phyloP scores from a whole-genome alignment of 2,329 filamentous ascomycete genomes.

The Byssoonygena ceratinophila region DNA sequence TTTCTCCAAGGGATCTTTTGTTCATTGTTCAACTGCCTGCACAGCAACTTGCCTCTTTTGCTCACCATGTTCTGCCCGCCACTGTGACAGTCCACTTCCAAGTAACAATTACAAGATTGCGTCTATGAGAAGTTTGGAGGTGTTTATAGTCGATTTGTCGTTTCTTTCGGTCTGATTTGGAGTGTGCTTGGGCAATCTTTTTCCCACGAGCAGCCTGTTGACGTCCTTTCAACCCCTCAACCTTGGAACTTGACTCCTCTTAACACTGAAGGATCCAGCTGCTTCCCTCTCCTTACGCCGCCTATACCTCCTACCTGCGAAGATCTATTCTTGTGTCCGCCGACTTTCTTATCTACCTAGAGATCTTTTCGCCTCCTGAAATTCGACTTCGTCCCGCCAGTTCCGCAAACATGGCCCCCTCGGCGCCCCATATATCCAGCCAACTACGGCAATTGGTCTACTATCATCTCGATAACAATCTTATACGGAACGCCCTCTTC shows the following conservation, averaged over 20 bases:
- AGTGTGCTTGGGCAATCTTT: not conserved
- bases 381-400: conserved; percentile 16
- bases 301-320: not conserved
- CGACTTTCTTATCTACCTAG: not conserved
- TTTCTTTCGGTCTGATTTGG: not conserved
- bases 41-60: not conserved
- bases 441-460: conserved; percentile 57
- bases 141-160: not conserved
- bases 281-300: conserved; percentile 15
- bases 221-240: conserved; percentile 4
- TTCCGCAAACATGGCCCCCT: conserved; percentile 42
- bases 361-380: not conserved
- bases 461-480: conserved; percentile 78
- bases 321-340: not conserved
- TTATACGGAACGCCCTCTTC: conserved; percentile 83
- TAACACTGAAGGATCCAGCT: not conserved
- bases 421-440: conserved; percentile 44
- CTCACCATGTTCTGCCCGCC: conserved; percentile 2
- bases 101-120: not conserved
- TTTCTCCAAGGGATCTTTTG: not conserved
- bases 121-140: not conserved
- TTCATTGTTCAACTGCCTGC: not conserved
- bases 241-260: not conserved
- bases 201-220: not conserved
- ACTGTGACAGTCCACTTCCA: not conserved